Evolutionary conservation across 495 filamentous ascomycete species (phyloP).

Genomic region (Thermochaetoides thermophila): DNA sequence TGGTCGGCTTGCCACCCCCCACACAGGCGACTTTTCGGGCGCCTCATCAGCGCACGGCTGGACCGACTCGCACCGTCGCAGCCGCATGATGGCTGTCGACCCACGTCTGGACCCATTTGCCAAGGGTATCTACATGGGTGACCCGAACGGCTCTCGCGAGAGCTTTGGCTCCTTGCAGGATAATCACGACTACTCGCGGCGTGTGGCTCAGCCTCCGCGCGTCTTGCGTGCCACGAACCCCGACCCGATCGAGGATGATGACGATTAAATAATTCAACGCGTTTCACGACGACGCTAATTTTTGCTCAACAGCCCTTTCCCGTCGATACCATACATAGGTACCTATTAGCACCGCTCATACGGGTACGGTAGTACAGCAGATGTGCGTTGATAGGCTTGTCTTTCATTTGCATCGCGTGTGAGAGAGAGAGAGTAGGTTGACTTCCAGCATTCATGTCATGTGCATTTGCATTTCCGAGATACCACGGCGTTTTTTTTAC

Average conservation of each 20-base stretch:
- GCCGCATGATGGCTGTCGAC: slow-evolving; percentile 38
- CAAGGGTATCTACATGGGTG: slow-evolving; percentile 29
- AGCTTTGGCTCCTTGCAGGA: slow-evolving; percentile 41
- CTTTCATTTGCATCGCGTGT: too few relatives aligned
- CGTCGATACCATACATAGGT: too few relatives aligned
- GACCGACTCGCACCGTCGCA: slow-evolving; percentile 17
- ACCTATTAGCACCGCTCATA: too few relatives aligned
- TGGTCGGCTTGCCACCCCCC: slow-evolving; percentile 23
- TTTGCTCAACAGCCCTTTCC: too few relatives aligned
- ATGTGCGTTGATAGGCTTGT: too few relatives aligned
- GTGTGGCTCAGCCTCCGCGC: slow-evolving; percentile 22
- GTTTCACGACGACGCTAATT: too few relatives aligned
- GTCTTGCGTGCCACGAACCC: slow-evolving; percentile 40
- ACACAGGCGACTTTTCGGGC: slow-evolving; percentile 23
- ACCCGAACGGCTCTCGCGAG: slow-evolving; percentile 35
- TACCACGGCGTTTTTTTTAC: too few relatives aligned
- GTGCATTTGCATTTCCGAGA: too few relatives aligned
- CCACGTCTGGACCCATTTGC: slow-evolving; percentile 40
- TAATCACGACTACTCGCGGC: slow-evolving; percentile 40
- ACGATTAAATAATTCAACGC: too few relatives aligned
- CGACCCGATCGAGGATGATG: slow-evolving; percentile 27
- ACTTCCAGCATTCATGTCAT: too few relatives aligned
- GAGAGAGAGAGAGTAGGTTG: too few relatives aligned
- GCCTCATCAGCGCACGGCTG: slow-evolving; percentile 3
- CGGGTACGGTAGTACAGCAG: too few relatives aligned